These are phyloP conservation scores for Flaveria ramosissima DNA, from an alignment of 129 eudicot species.

Conservation along the genomic window DNA sequence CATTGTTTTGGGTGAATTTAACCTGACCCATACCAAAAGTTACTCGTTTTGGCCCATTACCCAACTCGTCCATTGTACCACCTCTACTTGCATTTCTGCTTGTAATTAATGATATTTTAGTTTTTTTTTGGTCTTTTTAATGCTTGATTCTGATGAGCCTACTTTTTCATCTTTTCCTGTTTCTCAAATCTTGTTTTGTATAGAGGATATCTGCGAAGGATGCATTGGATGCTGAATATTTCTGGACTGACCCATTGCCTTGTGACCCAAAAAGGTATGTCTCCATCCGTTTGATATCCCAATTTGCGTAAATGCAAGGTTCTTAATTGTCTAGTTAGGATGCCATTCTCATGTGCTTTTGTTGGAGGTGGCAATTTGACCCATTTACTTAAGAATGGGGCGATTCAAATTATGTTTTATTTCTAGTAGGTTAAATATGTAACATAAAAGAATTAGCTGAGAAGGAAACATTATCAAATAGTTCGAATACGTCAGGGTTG, in stretches of 20 bases:
- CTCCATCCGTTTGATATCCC: not conserved
- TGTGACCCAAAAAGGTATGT: constrained; percentile 87
- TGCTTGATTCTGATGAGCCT: constrained; percentile 2
- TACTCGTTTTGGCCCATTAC: not conserved
- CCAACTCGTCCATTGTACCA: not conserved
- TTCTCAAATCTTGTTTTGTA: constrained; percentile 15
- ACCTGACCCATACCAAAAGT: not conserved
- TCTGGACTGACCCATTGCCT: constrained; percentile 94
- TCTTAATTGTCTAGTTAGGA: not conserved
- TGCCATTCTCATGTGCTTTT: not conserved
- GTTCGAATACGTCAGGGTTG: not conserved
- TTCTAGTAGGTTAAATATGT: not conserved
- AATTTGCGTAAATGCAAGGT: not conserved
- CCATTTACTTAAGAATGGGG: not conserved
- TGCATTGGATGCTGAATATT: constrained; percentile 95
- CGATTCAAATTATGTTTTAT: not conserved
- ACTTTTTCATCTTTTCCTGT: not conserved
- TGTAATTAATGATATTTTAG: not conserved
- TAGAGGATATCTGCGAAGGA: constrained; percentile 93
- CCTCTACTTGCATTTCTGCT: not conserved
- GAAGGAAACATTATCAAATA: not conserved
- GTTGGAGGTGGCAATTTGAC: not conserved
- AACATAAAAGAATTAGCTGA: not conserved
- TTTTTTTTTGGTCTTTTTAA: constrained; percentile 2
- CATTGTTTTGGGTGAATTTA: not conserved